phyloP scores from a whole-genome alignment of 345 rosid genomes.

The Citropsis articulata region DNA sequence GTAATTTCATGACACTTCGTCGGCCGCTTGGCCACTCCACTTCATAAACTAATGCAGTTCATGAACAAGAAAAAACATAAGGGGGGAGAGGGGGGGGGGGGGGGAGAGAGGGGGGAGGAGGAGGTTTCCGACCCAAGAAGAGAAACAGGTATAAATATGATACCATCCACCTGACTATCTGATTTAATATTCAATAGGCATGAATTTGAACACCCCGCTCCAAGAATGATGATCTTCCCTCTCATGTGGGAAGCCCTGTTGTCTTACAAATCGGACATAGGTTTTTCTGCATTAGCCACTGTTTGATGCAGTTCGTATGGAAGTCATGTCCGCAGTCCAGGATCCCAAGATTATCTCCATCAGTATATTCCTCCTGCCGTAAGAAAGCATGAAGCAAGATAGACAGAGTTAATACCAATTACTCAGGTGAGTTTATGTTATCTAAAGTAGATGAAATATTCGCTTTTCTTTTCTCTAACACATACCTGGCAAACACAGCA shows the following conservation, averaged over 20 bases:
- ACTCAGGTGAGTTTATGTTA: neutral
- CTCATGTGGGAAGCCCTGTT: slow-evolving; percentile 47
- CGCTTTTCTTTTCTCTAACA: neutral
- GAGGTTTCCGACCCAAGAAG: slow-evolving; percentile 1
- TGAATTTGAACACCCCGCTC: slow-evolving; percentile 12
- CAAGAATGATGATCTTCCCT: neutral
- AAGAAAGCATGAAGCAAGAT: neutral
- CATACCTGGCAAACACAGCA: slow-evolving; percentile 90
- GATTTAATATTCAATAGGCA: slow-evolving; percentile 13
- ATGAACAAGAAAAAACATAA: neutral
- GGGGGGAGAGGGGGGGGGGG: neutral
- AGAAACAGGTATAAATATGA: slow-evolving; percentile 5
- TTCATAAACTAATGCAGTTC: slow-evolving; percentile 16
- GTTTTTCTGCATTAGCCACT: slow-evolving; percentile 83
- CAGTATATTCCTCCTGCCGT: slow-evolving; percentile 71
- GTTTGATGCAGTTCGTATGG: slow-evolving; percentile 71
- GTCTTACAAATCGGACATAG: slow-evolving; percentile 90
- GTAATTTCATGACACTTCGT: slow-evolving; percentile 4
- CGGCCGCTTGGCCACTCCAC: neutral
- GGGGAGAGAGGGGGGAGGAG: too few relatives aligned
- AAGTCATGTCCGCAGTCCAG: slow-evolving; percentile 84
- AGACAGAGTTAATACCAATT: neutral
- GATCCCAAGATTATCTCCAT: slow-evolving; percentile 70
- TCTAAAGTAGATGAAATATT: neutral
- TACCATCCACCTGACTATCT: slow-evolving; percentile 16